Conservation (phyloP, 495 filamentous ascomycete genomes). For the Aspergillus steynii region DNA sequence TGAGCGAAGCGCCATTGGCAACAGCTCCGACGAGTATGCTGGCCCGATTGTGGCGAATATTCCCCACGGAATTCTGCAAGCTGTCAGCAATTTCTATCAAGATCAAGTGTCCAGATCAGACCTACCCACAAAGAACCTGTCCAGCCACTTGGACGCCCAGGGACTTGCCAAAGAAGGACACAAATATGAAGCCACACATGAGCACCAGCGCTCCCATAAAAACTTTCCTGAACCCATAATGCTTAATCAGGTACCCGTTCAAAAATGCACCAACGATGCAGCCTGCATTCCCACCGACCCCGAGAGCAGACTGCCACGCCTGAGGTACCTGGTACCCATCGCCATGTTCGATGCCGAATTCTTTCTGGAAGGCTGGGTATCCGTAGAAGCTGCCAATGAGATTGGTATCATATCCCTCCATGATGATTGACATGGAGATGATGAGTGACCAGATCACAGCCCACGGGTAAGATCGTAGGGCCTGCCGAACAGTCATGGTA, state of each 20-base stretch:
- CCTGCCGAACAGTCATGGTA: conserved; percentile 20
- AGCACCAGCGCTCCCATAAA: conserved; percentile 56
- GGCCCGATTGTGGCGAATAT: conserved; percentile 55
- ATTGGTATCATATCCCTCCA: conserved; percentile 51
- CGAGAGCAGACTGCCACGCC: conserved; percentile 67
- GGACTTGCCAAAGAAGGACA: conserved; percentile 66
- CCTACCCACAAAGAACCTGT: conserved; percentile 65
- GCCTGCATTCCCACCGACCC: conserved; percentile 48
- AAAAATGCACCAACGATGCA: conserved; percentile 34
- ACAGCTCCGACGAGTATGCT: conserved; percentile 54
- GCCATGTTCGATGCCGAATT: conserved; percentile 56
- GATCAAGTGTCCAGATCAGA: not conserved
- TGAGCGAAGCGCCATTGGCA: conserved; percentile 42
- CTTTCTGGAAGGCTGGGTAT: conserved; percentile 51
- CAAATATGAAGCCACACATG: conserved; percentile 59
- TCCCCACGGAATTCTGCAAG: conserved; percentile 29
- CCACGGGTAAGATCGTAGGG: conserved; percentile 37
- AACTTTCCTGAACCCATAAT: conserved; percentile 51
- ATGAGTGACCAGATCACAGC: conserved; percentile 47
- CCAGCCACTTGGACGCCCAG: conserved; percentile 59
- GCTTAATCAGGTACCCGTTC: conserved; percentile 47
- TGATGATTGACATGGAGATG: conserved; percentile 46
- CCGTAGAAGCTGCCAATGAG: conserved; percentile 40
- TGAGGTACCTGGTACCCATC: conserved; percentile 59
- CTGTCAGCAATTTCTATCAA: no score